phyloP scores from a whole-genome alignment of 495 filamentous ascomycete species.

The Platismatia glauca region DNA sequence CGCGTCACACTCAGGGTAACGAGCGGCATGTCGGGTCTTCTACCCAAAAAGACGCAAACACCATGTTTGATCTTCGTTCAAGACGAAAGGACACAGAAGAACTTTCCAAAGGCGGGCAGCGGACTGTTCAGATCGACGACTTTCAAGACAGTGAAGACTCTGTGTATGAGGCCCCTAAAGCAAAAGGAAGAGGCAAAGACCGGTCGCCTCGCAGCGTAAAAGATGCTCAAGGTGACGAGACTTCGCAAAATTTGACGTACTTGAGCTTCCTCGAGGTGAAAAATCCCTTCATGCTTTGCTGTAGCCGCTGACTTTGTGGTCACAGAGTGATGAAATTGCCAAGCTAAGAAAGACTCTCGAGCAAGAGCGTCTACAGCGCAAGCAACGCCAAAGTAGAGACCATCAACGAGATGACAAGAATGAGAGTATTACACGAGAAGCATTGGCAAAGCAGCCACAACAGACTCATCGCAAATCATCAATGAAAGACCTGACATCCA shows the following conservation, averaged over 20 bases:
- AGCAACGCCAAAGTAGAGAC: constrained; percentile 31
- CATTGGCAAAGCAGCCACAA: constrained; percentile 14
- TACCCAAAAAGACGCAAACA: constrained; percentile 3
- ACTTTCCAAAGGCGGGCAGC: constrained; percentile 3
- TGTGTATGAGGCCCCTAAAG: not conserved
- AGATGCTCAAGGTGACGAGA: not conserved
- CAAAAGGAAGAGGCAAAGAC: constrained; percentile 5
- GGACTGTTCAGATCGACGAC: constrained; percentile 13
- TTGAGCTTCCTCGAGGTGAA: constrained; percentile 42
- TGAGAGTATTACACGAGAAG: not conserved
- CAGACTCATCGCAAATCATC: constrained; percentile 40
- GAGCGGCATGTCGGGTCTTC: not conserved
- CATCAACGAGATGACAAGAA: constrained; percentile 5
- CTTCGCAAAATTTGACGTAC: constrained; percentile 35
- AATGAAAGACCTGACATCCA: constrained; percentile 29
- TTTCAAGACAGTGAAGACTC: constrained; percentile 8
- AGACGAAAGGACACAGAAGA: not conserved
- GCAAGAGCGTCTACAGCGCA: constrained; percentile 40
- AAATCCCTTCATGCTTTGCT: not conserved
- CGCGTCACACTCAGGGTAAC: not conserved
- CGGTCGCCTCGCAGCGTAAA: not conserved
- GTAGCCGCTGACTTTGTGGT: constrained; percentile 9
- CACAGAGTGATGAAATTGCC: constrained; percentile 39
- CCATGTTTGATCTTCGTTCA: constrained; percentile 8
- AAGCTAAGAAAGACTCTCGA: constrained; percentile 42